phyloP scores from a whole-genome alignment of 306 rosid genomes.

The Trifolium repens region DNA sequence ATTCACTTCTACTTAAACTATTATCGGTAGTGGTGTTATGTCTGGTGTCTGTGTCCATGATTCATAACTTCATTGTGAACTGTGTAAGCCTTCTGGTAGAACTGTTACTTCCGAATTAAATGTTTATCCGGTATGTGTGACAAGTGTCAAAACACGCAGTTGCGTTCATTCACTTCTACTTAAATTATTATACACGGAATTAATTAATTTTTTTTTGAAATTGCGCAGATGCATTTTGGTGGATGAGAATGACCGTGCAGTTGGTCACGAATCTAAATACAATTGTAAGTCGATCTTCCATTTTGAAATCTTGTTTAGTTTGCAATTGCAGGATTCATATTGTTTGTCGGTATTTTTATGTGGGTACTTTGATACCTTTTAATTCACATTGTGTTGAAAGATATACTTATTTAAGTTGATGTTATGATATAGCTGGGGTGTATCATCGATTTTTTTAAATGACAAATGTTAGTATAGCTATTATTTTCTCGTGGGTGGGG shows the following conservation, averaged over 20 bases:
- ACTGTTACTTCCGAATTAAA: background rate
- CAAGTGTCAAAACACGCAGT: background rate
- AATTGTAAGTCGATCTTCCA: conserved; percentile 68
- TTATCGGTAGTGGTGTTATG: background rate
- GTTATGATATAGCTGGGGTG: background rate
- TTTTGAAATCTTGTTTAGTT: conserved; percentile 23
- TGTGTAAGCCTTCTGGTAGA: no score
- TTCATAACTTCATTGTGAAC: background rate
- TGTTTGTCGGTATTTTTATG: background rate
- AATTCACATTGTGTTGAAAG: background rate
- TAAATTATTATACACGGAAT: background rate
- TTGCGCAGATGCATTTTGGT: conserved; percentile 89
- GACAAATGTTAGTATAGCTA: background rate
- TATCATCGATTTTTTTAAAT: background rate
- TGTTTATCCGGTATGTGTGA: background rate
- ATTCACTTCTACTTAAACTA: background rate
- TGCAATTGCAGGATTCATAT: background rate
- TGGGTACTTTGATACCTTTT: conserved; percentile 10
- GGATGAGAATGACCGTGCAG: conserved; percentile 88
- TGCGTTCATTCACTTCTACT: background rate
- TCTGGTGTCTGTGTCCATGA: background rate
- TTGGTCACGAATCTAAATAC: conserved; percentile 96
- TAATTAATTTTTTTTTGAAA: conserved; percentile 20
- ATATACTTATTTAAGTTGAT: background rate
- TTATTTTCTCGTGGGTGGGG: background rate